Conservation (phyloP, 352 stramenopile species). For the Pythium grandisporangium region DNA sequence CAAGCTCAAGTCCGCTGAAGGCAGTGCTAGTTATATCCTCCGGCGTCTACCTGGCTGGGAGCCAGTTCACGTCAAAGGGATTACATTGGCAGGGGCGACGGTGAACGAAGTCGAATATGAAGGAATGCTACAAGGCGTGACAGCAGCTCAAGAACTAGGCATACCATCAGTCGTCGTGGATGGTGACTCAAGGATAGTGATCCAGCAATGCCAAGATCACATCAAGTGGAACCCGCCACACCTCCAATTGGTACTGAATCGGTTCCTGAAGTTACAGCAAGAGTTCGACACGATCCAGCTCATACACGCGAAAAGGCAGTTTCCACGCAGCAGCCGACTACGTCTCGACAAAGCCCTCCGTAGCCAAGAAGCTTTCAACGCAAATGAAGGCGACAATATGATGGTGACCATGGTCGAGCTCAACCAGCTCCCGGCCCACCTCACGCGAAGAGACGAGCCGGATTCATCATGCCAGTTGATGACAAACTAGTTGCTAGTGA, state of each 20-base stretch:
- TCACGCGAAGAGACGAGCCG: too few species aligned
- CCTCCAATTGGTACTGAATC: neutral
- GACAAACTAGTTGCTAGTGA: too few species aligned
- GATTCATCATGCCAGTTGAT: too few species aligned
- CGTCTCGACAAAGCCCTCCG: too few species aligned
- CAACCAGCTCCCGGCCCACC: too few species aligned
- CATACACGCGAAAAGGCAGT: too few species aligned
- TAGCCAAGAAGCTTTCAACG: too few species aligned
- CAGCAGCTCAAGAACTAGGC: neutral
- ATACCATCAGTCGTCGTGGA: neutral
- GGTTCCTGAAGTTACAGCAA: neutral
- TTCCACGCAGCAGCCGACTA: too few species aligned
- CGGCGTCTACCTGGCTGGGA: slow-evolving; percentile 6
- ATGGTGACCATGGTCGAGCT: too few species aligned
- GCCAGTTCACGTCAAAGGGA: neutral
- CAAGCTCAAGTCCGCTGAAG: slow-evolving; percentile 7
- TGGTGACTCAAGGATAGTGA: slow-evolving; percentile 6
- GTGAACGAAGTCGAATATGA: slow-evolving; percentile 13
- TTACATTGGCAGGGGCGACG: neutral
- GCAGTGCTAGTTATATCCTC: slow-evolving; percentile 7
- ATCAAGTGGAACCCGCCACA: slow-evolving; percentile 7
- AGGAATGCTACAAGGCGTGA: slow-evolving; percentile 1
- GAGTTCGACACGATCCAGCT: too few species aligned
- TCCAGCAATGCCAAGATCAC: slow-evolving; percentile 2
- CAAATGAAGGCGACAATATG: too few species aligned